phyloP scores from a whole-genome alignment of 768 basidiomycete species.

The Trichaptum fuscoviolaceum region DNA sequence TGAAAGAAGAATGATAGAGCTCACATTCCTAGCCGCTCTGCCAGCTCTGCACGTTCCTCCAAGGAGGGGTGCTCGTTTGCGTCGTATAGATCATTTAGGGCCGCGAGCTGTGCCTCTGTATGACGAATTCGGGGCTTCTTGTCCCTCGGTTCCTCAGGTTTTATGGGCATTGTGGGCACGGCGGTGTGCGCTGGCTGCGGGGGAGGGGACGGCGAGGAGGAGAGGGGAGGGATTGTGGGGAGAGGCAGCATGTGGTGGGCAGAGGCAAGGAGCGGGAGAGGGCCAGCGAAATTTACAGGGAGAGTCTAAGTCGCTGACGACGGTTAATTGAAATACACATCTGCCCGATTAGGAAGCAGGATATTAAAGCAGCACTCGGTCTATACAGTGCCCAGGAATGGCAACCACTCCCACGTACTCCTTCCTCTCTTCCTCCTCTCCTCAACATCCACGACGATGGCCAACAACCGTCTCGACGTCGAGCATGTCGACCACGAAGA shows the following conservation, averaged over 20 bases:
- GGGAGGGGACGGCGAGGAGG: constrained; percentile 16
- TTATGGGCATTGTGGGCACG: constrained; percentile 1
- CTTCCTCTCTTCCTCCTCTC: background rate
- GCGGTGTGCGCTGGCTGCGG: constrained; percentile 15
- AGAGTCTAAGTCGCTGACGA: background rate
- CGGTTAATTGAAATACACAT: constrained; percentile 1
- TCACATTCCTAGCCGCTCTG: constrained; percentile 72
- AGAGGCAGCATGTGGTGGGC: constrained; percentile 12
- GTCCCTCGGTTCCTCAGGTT: constrained; percentile 24
- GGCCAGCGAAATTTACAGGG: constrained; percentile 6
- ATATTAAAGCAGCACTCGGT: background rate
- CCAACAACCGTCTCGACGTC: background rate
- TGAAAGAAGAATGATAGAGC: constrained; percentile 26
- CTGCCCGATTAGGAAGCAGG: background rate
- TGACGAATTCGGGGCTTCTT: constrained; percentile 83
- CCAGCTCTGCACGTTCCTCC: constrained; percentile 61
- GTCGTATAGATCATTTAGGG: constrained; percentile 75
- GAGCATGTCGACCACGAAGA: constrained; percentile 1
- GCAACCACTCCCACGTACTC: constrained; percentile 4
- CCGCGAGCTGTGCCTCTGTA: constrained; percentile 62
- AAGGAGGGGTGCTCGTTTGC: constrained; percentile 70
- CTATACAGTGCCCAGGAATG: background rate
- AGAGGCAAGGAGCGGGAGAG: constrained; percentile 4
- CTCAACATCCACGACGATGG: background rate
- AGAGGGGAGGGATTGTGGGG: constrained; percentile 14